Base-by-base conservation (phyloP, 2,329 filamentous ascomycete genomes). In the Fusarium continuum region DNA sequence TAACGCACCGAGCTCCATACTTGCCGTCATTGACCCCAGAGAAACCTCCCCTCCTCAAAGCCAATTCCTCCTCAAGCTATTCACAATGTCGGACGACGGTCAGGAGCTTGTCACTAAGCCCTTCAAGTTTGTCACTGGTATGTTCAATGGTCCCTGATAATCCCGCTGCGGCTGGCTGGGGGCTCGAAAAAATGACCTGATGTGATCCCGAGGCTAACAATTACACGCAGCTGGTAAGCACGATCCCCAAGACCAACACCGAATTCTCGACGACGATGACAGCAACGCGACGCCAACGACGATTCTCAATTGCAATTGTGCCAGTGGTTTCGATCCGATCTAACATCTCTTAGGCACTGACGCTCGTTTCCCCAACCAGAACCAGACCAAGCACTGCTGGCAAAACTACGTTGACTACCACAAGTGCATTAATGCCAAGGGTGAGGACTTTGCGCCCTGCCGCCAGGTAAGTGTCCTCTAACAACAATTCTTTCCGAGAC, bases 331-430 rank as follows among this genome's bases (percentile, higher is more conserved):
- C 40, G 61, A 43, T 36, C 28, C 39, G 44, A 59, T 60, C 65
- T 71, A 34, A 69, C 64, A 36, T 50, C 51, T 55, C 47, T 43
- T 63, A 97, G 95, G 95, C 85, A 96, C 96, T 85, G 95, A 99
- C 80, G 95, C 95, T 81, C 94, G 95, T 80, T 99, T 98, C 85
- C 95, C 95, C 77, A 97, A 99, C 86, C 84, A 88, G 85, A 99
- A 99, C 85, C 92, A 95, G 85, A 91, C 93, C 83, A 97, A 97
- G 91, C 93, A 99, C 88, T 99, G 95, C 92, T 99, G 95, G 95
- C 96, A 99, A 82, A 99, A 99, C 88, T 99, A 99, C 83, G 95
- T 99, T 84, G 95, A 99, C 82, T 98, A 99, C 87, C 92, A 99
- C 89, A 99, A 99, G 88, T 99, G 95, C 86, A 93, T 97, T 81